Conservation (phyloP, 495 filamentous ascomycete species). For the Penicillium alfredii region DNA sequence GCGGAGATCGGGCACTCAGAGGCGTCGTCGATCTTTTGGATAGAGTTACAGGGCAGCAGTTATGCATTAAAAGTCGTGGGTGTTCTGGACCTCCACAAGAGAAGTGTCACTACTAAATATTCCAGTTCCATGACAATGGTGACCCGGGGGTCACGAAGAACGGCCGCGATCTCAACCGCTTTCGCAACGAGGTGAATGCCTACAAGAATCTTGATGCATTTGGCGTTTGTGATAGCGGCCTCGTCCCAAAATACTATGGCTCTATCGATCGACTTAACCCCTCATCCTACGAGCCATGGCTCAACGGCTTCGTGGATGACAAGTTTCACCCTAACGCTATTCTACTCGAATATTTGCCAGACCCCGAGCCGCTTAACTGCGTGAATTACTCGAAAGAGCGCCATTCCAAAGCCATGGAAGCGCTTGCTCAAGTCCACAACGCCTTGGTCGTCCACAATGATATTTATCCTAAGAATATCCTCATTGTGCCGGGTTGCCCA, state of each 20-base stretch:
- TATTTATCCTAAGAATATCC: conserved; percentile 10
- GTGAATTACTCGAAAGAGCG: conserved; percentile 12
- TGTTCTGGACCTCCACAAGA: not conserved
- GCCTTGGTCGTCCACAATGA: conserved; percentile 6
- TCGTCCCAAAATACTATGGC: conserved; percentile 9
- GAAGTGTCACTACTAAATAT: conserved; percentile 5
- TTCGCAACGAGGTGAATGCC: conserved; percentile 8
- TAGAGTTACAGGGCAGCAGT: conserved; percentile 4
- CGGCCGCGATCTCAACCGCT: conserved; percentile 10
- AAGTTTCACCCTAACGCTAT: conserved; percentile 9
- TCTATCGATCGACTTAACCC: conserved; percentile 12
- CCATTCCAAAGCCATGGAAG: conserved; percentile 2
- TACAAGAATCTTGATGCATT: conserved; percentile 7
- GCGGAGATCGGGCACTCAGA: conserved; percentile 6
- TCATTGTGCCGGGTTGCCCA: conserved; percentile 3
- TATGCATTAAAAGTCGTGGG: conserved; percentile 6
- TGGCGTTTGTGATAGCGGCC: conserved; percentile 6
- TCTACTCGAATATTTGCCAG: conserved; percentile 12
- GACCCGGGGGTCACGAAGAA: conserved; percentile 4
- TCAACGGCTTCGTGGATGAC: conserved; percentile 8
- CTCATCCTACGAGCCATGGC: conserved; percentile 1
- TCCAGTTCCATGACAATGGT: conserved; percentile 8
- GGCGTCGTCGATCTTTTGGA: conserved; percentile 2
- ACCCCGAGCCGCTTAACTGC: conserved; percentile 12
- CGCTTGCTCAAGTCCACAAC: conserved; percentile 5